Evolutionary conservation across 768 basidiomycete genomes (phyloP), one percentile per base, ranked within the genome.

Genomic region (Chalciporus sphaerocephalus): DNA sequence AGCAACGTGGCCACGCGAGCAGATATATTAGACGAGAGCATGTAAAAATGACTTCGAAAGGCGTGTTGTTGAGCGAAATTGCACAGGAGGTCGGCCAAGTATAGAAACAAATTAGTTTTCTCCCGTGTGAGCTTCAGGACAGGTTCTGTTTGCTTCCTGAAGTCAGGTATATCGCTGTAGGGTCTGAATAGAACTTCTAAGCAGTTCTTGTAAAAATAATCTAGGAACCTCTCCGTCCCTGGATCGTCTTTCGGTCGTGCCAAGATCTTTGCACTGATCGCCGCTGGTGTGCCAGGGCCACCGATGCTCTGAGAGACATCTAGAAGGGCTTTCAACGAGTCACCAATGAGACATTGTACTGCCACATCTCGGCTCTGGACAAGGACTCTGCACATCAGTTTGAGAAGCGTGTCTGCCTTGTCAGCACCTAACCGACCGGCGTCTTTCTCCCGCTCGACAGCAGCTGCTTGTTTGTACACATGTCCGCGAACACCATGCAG

Each of bases 161-260:
- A 85, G 54, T 90, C 87, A 3, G 87, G 80, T 20, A 96, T 69
- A 44, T 90, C 71, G 56, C 70, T 62, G 34, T 96, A 69, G 5
- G 96, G 94, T 60, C 79, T 81, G 69, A 92, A 85, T 40, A 99
- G 70, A n/a, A 75, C 74, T n/a, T 76, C 68, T 48, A 85, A 71
- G 60, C 86, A 90, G 36, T 79, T 73, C 65, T 92, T 91, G 71
- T 97, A 97, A 66, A 97, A 95, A 63, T 92, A 91, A 30, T 93
- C 87, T 59, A 94, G 73, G 72, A 93, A 99, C 46, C 82, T 79
- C 64, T 98, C 96, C 1, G 85, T 85, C 27, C 81, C 78, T 6
- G 87, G 85, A 42, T 92, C 89, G 52, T 95, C 93, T 64, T 87
- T 92, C 43, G 69, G 57, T 5, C 84, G 81, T 23, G 70, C 75